These are phyloP conservation scores for Geotrichum histeridarum DNA, from an alignment of 1,139 yeast genomes.

Conservation along the genomic window DNA sequence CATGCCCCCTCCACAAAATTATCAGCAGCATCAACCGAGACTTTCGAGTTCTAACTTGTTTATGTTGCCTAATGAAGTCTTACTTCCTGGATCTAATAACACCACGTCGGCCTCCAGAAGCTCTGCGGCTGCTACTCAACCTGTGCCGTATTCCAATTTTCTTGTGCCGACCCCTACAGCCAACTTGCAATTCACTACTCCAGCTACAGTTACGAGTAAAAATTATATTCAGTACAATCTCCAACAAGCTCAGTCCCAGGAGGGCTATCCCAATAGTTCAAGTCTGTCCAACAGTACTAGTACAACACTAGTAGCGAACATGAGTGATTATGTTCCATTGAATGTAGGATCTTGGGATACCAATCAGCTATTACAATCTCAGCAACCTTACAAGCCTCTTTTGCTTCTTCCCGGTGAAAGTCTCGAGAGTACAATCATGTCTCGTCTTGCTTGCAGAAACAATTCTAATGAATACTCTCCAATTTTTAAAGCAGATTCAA, in stretches of 20 bases:
- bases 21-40: background rate
- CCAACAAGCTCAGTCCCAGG: background rate
- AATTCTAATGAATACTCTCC: conserved; percentile 16
- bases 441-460: conserved; percentile 7
- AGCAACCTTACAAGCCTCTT: conserved; percentile 13
- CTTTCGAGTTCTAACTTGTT: background rate
- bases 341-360: conserved; percentile 15
- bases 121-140: background rate
- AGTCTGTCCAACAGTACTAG: background rate
- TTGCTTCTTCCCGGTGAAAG: conserved; percentile 5
- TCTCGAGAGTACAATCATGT: conserved; percentile 5
- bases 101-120: background rate
- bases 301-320: background rate
- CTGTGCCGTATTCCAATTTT: background rate
- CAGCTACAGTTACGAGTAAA: no score
- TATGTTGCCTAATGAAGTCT: background rate
- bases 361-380: background rate
- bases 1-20: conserved; percentile 3
- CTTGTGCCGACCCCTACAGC: background rate
- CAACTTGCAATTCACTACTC: no score
- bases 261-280: background rate
- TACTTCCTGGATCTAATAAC: background rate
- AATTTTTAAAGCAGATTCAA: conserved; percentile 9
- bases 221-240: background rate
- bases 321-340: conserved; percentile 11